Evolutionary conservation across 305 asterid genomes (phyloP).

Genomic region (Rubia balearica): DNA sequence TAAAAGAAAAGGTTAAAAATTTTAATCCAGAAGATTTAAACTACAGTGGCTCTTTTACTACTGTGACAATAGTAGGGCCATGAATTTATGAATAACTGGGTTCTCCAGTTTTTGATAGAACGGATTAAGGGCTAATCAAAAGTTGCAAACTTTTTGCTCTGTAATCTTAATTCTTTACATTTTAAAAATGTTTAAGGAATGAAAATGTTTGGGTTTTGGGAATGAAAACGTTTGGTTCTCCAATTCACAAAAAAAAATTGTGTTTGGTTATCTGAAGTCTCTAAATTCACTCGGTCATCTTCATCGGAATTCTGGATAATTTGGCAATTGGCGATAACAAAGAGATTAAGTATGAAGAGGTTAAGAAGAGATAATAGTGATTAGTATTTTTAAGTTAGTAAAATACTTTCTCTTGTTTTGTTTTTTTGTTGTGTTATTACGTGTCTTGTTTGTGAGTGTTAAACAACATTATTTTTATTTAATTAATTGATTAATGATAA

Average conservation of each 20-base stretch:
- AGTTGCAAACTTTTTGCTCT: not conserved
- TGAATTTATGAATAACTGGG: not conserved
- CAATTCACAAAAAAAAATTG: not conserved
- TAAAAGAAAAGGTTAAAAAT: not conserved
- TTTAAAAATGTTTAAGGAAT: not conserved
- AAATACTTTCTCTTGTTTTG: no score
- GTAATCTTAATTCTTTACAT: not conserved
- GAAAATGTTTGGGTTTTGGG: not conserved
- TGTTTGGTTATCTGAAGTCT: not conserved
- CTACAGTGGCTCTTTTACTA: constrained; percentile 1
- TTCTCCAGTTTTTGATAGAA: not conserved
- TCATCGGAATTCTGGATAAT: not conserved
- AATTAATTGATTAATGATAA: no score
- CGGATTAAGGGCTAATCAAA: not conserved
- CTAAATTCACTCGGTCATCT: not conserved
- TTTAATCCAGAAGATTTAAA: not conserved
- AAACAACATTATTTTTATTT: not conserved
- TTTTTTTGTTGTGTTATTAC: not conserved
- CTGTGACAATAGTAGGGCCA: not conserved
- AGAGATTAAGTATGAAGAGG: not conserved
- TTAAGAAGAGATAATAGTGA: not conserved
- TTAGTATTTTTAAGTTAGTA: no score
- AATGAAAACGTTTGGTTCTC: not conserved
- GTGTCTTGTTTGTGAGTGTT: not conserved
- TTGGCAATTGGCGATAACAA: not conserved